Evolutionary conservation across 768 basidiomycete species (phyloP).

Genomic region (Boletales sp.): DNA sequence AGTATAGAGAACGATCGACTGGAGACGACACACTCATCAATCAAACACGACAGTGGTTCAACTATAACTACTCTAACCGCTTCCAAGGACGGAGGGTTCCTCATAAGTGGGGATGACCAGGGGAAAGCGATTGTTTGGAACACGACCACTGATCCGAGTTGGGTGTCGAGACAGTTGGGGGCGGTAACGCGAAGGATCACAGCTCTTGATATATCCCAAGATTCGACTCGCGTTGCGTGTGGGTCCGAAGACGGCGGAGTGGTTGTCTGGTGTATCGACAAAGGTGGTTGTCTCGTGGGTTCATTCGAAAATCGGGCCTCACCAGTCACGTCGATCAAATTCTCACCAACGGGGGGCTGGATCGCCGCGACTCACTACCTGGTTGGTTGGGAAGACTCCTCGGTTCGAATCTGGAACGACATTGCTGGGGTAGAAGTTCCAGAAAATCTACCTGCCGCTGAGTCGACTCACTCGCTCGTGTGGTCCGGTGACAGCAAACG

Average conservation of each 20-base stretch:
- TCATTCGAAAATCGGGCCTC: constrained; percentile 1
- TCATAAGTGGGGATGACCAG: constrained; percentile 5
- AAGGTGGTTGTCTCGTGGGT: not conserved
- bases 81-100: constrained; percentile 8
- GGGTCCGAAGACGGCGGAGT: constrained; percentile 5
- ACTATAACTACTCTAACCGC: not conserved
- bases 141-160: not conserved
- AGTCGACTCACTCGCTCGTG: constrained; percentile 7
- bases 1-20: not conserved
- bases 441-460: not conserved
- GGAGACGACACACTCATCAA: not conserved
- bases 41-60: not conserved
- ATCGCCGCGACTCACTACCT: constrained; percentile 5
- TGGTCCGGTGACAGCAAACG: constrained; percentile 15
- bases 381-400: not conserved
- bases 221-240: constrained; percentile 1
- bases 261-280: constrained; percentile 2
- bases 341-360: constrained; percentile 11
- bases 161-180: not conserved
- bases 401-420: constrained; percentile 12
- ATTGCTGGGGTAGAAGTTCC: constrained; percentile 6
- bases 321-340: constrained; percentile 13
- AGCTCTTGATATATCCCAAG: constrained; percentile 6
- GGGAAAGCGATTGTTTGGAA: constrained; percentile 10
- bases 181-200: not conserved